Conservation (phyloP, 2,329 filamentous ascomycete genomes). For the Rutstroemia sydowiana region DNA sequence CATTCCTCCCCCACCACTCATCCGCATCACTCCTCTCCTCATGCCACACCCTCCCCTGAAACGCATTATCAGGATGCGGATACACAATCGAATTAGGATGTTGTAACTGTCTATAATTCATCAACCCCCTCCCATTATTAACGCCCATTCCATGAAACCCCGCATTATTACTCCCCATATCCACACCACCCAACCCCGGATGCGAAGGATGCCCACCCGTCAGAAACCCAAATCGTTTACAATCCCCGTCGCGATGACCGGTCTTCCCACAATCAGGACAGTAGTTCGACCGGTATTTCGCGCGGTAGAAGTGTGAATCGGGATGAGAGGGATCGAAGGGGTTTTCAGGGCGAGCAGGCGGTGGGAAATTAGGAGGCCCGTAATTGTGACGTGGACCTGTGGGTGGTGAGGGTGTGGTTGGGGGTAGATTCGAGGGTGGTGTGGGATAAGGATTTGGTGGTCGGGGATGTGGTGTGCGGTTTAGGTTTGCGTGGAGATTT, state of each 20-base stretch:
- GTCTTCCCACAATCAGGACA: neutral
- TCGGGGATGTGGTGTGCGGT: neutral
- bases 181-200: too few relatives aligned
- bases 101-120: too few relatives aligned
- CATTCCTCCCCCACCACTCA: neutral
- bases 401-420: neutral
- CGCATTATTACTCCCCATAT: too few relatives aligned
- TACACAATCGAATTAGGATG: neutral
- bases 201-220: too few relatives aligned
- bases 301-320: neutral
- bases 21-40: neutral
- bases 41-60: neutral
- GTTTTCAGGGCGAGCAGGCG: neutral
- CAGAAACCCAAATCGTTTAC: too few relatives aligned
- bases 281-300: neutral
- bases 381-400: neutral
- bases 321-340: neutral
- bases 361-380: fast-evolving
- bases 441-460: neutral
- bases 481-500: too few relatives aligned
- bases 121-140: too few relatives aligned
- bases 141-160: too few relatives aligned
- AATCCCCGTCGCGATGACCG: too few relatives aligned
- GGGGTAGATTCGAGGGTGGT: neutral
- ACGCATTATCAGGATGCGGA: neutral